Evolutionary conservation across 2,329 filamentous ascomycete species (phyloP).

Genomic region (Xylariales sp.): DNA sequence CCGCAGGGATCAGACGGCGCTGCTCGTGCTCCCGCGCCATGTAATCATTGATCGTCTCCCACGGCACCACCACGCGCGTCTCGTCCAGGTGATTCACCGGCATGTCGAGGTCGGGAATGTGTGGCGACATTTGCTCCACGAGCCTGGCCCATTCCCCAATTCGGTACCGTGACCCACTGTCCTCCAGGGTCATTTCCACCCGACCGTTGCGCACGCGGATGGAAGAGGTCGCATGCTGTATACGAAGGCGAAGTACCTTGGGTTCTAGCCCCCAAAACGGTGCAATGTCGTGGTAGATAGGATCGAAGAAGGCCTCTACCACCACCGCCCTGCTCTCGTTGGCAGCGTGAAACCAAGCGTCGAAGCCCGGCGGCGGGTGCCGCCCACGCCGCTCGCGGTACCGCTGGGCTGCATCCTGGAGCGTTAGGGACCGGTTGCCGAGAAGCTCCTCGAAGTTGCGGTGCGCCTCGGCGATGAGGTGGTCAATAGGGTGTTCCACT

Average conservation of each 20-base stretch:
- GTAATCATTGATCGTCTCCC: constrained; percentile 49
- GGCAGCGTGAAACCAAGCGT: constrained; percentile 53
- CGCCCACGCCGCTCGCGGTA: constrained; percentile 54
- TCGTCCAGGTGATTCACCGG: constrained; percentile 63
- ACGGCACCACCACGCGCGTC: constrained; percentile 56
- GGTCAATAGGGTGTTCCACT: constrained; percentile 1
- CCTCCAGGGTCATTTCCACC: constrained; percentile 29
- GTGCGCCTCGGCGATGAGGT: constrained; percentile 17
- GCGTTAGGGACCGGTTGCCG: constrained; percentile 38
- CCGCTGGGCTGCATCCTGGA: constrained; percentile 47
- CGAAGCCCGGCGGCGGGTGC: constrained; percentile 57
- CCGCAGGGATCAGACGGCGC: constrained; percentile 36
- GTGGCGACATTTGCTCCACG: constrained; percentile 23
- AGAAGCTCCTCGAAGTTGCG: constrained; percentile 33
- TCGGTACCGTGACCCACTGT: constrained; percentile 32
- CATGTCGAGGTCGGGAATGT: constrained; percentile 62
- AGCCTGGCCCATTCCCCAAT: constrained; percentile 43
- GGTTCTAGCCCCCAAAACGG: constrained; percentile 55
- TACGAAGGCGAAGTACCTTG: constrained; percentile 28
- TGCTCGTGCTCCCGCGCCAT: constrained; percentile 41
- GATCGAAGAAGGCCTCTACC: constrained; percentile 59
- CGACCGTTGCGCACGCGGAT: constrained; percentile 42
- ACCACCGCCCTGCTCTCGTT: constrained; percentile 44
- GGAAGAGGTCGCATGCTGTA: constrained; percentile 34
- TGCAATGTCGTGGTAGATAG: constrained; percentile 56